Evolutionary conservation across 1,139 yeast genomes (phyloP).

Genomic region (Debaryomyces sp.): DNA sequence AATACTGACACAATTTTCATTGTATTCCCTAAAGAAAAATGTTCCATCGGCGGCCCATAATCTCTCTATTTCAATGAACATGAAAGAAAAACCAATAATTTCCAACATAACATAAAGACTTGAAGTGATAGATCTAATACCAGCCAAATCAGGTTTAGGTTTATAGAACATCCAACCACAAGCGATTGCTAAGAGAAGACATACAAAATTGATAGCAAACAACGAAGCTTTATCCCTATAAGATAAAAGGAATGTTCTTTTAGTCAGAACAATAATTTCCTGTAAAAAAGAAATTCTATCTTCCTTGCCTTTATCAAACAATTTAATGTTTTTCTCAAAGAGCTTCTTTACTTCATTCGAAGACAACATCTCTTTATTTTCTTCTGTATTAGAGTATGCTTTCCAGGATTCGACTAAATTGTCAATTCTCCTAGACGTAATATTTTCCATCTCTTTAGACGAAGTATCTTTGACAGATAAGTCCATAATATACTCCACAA

Average conservation of each 20-base stretch:
- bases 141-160: constrained; percentile 64
- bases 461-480: constrained; percentile 68
- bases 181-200: constrained; percentile 57
- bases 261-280: constrained; percentile 59
- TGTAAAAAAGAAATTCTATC: constrained; percentile 30
- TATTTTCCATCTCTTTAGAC: constrained; percentile 43
- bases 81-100: constrained; percentile 67
- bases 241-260: constrained; percentile 57
- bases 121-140: constrained; percentile 68
- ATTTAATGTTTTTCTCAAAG: constrained; percentile 26
- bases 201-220: constrained; percentile 55
- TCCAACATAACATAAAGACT: constrained; percentile 66
- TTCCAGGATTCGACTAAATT: constrained; percentile 56
- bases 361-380: constrained; percentile 8
- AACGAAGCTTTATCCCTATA: constrained; percentile 63
- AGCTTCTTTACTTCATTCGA: constrained; percentile 15
- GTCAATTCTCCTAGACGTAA: constrained; percentile 47
- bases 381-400: constrained; percentile 6
- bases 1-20: constrained; percentile 69
- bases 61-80: constrained; percentile 74
- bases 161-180: constrained; percentile 79
- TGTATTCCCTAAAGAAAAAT: constrained; percentile 72
- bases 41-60: constrained; percentile 69
- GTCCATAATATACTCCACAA: constrained; percentile 69
- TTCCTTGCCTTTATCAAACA: constrained; percentile 30